Evolutionary conservation across 805 yeast genomes (phyloP), one percentile per base, ranked within the genome.

Genomic region (Grigorovia humatica): DNA sequence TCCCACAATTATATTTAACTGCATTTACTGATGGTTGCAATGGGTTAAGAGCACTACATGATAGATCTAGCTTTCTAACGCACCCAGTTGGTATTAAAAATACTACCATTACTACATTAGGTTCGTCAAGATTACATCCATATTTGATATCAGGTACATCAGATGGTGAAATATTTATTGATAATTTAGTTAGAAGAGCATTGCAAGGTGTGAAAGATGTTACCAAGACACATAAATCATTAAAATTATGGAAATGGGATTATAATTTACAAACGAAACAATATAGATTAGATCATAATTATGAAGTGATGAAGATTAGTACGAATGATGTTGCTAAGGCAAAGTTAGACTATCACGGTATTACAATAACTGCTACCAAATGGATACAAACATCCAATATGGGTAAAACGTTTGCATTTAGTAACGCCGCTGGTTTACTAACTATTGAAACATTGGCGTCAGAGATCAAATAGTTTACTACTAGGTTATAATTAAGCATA

Each of bases 361-460:
- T 81, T 1, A 64, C 71, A 15, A 66, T 85, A 7, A 73, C 80
- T 0, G 57, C 76, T 1, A 48, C 78, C 1, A 74, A 75, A 23
- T 85, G 91, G 93, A 77, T 76, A 61, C 83, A 78, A 51, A 73
- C 70, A 48, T 46, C 62, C 2, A 47, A 41, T 61, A 67, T 53
- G 54, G 82, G 71, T 53, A 80, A 62, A 41, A 77, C 67, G 78
- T 80, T 70, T 53, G 64, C 69, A 2, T 66, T 66, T 54, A 57
- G 60, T 11, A 67, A 66, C 50, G 58, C 51, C 43, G 69, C 69
- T 2, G 70, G 70, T 17, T 51, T 67, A 27, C 48, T 65, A 32
- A 65, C 68, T 2, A 51, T 67, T 9, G 70, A 64, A 47, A 52
- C 56, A 50, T 45, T 64, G n/a, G 23, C 44, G 9, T 41, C 44